phyloP scores from a whole-genome alignment of 768 basidiomycete species.

The Sarcodon sp. region DNA sequence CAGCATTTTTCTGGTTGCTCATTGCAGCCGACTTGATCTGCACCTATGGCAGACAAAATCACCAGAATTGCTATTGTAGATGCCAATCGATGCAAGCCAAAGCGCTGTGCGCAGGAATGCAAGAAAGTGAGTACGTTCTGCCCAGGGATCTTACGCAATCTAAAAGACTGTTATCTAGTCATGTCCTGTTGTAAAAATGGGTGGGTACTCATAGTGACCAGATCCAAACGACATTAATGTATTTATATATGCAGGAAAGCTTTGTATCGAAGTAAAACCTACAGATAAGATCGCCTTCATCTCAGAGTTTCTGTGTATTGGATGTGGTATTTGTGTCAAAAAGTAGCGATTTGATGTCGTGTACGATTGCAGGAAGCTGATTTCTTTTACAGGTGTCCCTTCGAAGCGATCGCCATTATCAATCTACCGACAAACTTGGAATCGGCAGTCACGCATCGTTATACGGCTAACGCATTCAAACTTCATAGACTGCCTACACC shows the following conservation, averaged over 20 bases:
- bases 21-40: not conserved
- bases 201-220: conserved; percentile 24
- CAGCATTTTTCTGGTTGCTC: too few relatives aligned
- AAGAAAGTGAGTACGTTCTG: conserved; percentile 56
- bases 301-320: conserved; percentile 97
- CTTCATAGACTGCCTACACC: conserved; percentile 96
- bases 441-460: conserved; percentile 94
- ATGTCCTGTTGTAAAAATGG: conserved; percentile 98
- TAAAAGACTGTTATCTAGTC: conserved; percentile 30
- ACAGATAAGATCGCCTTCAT: conserved; percentile 97
- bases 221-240: not conserved
- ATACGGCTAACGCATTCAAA: conserved; percentile 98
- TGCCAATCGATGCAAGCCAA: conserved; percentile 89
- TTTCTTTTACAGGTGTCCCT: conserved; percentile 65
- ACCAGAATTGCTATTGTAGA: conserved; percentile 97
- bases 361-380: not conserved
- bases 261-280: conserved; percentile 96
- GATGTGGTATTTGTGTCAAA: conserved; percentile 99
- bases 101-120: conserved; percentile 94
- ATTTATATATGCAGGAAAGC: conserved; percentile 48
- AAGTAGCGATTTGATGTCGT: conserved; percentile 46
- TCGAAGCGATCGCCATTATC: conserved; percentile 98
- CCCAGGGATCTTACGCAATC: conserved; percentile 3
- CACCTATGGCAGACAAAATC: conserved; percentile 80
- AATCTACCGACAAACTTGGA: conserved; percentile 97